phyloP scores from a whole-genome alignment of 495 filamentous ascomycete genomes.

The Corynascus novoguineensis region DNA sequence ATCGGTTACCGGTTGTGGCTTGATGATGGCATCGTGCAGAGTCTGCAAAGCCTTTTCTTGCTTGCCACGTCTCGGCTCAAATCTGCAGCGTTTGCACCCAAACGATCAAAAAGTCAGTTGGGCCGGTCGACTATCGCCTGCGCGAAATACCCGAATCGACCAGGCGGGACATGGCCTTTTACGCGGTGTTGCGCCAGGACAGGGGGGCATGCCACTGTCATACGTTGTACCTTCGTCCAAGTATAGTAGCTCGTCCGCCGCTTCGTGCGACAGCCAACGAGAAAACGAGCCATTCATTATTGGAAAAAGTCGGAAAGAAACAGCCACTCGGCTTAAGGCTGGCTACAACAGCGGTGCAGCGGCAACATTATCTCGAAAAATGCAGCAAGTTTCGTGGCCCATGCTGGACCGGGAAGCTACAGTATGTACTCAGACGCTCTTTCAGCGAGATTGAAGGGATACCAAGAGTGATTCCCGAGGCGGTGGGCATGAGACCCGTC shows the following conservation, averaged over 20 bases:
- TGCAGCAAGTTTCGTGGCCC: too few relatives aligned
- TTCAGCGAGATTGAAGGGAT: conserved; percentile 10
- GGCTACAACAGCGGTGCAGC: not conserved
- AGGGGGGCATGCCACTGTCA: not conserved
- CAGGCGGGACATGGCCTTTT: not conserved
- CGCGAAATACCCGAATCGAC: not conserved
- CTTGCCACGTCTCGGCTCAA: conserved; percentile 15
- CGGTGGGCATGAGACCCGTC: conserved; percentile 16
- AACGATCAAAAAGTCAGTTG: conserved; percentile 1
- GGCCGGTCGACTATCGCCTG: not conserved
- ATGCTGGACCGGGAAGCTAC: too few relatives aligned
- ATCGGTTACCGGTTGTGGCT: conserved; percentile 2
- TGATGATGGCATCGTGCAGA: conserved; percentile 5
- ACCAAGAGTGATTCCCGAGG: not conserved
- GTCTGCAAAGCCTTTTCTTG: conserved; percentile 6
- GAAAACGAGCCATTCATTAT: not conserved
- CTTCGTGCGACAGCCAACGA: not conserved
- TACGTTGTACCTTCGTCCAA: too few relatives aligned
- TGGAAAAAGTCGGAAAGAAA: not conserved
- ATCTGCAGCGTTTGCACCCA: not conserved
- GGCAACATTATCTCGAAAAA: not conserved
- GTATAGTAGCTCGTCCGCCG: not conserved
- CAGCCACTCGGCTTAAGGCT: not conserved
- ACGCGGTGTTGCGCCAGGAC: not conserved
- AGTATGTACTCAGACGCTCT: too few relatives aligned